Evolutionary conservation across 352 stramenopile species (phyloP).

Genomic region (Blastocystis sp.): DNA sequence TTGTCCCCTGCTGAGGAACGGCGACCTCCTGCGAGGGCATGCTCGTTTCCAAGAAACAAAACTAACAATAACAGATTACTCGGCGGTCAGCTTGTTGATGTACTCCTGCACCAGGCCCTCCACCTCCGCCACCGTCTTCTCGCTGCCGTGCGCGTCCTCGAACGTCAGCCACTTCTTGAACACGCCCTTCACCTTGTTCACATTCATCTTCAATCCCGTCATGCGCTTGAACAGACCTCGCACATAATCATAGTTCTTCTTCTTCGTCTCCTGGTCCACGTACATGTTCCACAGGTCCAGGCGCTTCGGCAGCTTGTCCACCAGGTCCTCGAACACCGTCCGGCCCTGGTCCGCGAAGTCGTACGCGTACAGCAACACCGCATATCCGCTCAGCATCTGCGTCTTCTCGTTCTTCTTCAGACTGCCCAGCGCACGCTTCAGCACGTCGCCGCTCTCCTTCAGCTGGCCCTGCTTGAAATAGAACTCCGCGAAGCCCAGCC

Average conservation of each 20-base stretch:
- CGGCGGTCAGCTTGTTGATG: conserved; percentile 42
- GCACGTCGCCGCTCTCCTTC: conserved; percentile 49
- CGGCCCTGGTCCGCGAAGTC: conserved; percentile 30
- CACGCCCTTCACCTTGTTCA: conserved; percentile 66
- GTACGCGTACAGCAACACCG: conserved; percentile 59
- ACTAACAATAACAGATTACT: conserved; percentile 37
- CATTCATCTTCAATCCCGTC: conserved; percentile 50
- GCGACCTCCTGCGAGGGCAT: not conserved
- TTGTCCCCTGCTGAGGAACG: not conserved
- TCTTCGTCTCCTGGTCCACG: conserved; percentile 64
- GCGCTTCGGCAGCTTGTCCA: conserved; percentile 49
- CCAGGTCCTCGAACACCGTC: conserved; percentile 65
- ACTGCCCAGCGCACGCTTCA: conserved; percentile 32
- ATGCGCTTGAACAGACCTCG: conserved; percentile 57
- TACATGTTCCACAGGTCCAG: conserved; percentile 68
- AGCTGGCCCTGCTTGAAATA: conserved; percentile 52
- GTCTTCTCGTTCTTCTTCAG: conserved; percentile 55
- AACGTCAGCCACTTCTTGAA: conserved; percentile 69
- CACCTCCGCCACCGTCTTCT: conserved; percentile 42
- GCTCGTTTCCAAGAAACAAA: conserved; percentile 32
- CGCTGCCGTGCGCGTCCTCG: conserved; percentile 59
- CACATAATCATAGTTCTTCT: conserved; percentile 46
- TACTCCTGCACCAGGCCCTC: conserved; percentile 67
- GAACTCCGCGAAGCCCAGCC: conserved; percentile 43
- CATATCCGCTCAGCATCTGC: conserved; percentile 61